Conservation (phyloP, 2,329 filamentous ascomycete genomes). For the Nemania diffusa region DNA sequence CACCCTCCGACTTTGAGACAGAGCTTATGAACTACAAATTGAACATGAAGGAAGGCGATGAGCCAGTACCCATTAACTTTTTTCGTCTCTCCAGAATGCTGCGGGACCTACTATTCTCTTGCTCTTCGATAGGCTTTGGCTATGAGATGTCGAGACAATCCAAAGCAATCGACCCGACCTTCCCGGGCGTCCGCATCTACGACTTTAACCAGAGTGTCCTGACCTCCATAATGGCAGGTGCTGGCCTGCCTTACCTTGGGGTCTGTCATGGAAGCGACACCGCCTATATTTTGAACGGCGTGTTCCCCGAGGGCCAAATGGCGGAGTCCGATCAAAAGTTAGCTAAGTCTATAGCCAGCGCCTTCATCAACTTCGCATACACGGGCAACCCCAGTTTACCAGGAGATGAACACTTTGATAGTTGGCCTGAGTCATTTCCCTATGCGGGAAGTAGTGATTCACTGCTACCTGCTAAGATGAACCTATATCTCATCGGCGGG, state of each 20-base stretch:
- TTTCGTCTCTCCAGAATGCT: constrained; percentile 38
- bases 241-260: not conserved
- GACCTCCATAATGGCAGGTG: not conserved
- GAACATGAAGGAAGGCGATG: constrained; percentile 37
- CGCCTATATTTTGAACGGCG: not conserved
- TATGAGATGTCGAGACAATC: constrained; percentile 38
- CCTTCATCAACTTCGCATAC: constrained; percentile 1
- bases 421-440: too few species aligned
- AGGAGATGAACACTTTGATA: too few species aligned
- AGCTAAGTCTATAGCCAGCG: not conserved
- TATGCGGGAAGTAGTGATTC: not conserved
- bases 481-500: not conserved
- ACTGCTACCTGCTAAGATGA: not conserved
- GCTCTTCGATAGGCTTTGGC: constrained; percentile 39
- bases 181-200: not conserved
- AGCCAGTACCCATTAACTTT: constrained; percentile 31
- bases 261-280: not conserved
- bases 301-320: not conserved
- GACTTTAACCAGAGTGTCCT: constrained; percentile 1
- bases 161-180: not conserved
- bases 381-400: not conserved
- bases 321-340: not conserved
- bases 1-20: constrained; percentile 40
- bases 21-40: constrained; percentile 39
- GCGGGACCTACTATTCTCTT: constrained; percentile 40